Conservation (phyloP, 2,329 filamentous ascomycete species). For the Penicillium aurantiogriseum region DNA sequence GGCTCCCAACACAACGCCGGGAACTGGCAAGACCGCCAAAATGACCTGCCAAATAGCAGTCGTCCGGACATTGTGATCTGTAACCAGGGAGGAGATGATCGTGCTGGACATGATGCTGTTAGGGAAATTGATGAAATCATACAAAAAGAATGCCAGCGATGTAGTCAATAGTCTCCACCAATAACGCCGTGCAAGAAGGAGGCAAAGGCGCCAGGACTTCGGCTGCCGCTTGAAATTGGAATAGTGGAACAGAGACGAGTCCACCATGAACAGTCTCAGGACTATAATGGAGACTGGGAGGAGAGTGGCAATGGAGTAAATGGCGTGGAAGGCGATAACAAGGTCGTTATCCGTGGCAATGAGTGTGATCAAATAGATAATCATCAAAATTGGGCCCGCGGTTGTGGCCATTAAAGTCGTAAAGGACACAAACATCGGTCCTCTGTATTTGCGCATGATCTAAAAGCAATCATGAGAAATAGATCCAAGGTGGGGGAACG, state of each 20-base stretch:
- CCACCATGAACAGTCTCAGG: conserved; percentile 36
- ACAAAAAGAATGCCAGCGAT: conserved; percentile 37
- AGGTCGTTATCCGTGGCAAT: conserved; percentile 39
- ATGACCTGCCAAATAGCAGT: conserved; percentile 39
- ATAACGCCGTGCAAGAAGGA: conserved; percentile 29
- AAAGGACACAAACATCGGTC: conserved; percentile 37
- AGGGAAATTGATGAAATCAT: conserved; percentile 41
- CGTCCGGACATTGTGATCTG: conserved; percentile 32
- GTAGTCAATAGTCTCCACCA: conserved; percentile 31
- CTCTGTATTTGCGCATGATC: conserved; percentile 29
- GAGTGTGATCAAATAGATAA: conserved; percentile 38
- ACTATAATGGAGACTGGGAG: conserved; percentile 34
- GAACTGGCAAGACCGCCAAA: conserved; percentile 34
- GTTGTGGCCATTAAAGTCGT: conserved; percentile 38
- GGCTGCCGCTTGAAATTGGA: conserved; percentile 33
- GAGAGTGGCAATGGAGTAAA: conserved; percentile 36
- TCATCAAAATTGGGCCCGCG: conserved; percentile 34
- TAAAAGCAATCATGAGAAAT: conserved; percentile 7
- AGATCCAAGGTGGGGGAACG: neutral
- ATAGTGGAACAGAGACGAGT: conserved; percentile 33
- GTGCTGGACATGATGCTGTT: conserved; percentile 39
- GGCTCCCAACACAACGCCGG: conserved; percentile 35
- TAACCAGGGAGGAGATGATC: conserved; percentile 35
- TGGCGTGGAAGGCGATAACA: conserved; percentile 27
- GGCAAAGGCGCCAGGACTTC: conserved; percentile 26